These are phyloP conservation scores for Pseudogymnoascus sp. DNA, from an alignment of 2,329 filamentous ascomycete genomes.

Conservation along the genomic window DNA sequence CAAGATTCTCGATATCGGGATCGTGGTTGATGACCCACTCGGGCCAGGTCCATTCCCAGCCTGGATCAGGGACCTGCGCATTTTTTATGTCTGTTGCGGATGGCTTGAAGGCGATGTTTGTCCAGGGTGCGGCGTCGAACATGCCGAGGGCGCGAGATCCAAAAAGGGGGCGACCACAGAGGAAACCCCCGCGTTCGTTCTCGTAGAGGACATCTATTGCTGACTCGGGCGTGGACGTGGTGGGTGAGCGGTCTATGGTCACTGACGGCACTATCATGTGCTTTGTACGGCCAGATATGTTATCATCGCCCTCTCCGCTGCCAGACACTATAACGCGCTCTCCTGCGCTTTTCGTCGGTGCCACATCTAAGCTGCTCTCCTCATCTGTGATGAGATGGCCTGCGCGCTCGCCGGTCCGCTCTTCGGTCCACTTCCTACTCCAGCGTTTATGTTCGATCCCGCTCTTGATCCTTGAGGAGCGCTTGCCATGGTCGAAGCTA, in stretches of 20 bases:
- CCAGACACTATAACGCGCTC: not conserved
- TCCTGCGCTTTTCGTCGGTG: not conserved
- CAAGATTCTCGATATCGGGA: constrained; percentile 50
- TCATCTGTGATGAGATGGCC: not conserved
- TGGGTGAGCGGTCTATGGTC: not conserved
- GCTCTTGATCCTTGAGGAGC: not conserved
- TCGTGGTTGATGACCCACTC: constrained; percentile 62
- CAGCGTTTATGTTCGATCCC: not conserved
- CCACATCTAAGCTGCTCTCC: not conserved
- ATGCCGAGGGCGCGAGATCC: constrained; percentile 76
- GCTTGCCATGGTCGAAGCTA: not conserved
- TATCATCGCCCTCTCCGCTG: not conserved
- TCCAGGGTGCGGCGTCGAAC: constrained; percentile 81
- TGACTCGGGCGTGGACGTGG: constrained; percentile 33
- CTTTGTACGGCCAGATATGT: not conserved
- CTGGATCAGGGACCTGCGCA: constrained; percentile 87
- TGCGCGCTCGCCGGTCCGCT: not conserved
- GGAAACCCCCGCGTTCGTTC: constrained; percentile 84
- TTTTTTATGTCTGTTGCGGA: constrained; percentile 66
- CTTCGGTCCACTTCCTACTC: constrained; percentile 8
- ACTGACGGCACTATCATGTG: not conserved
- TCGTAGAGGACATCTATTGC: constrained; percentile 88
- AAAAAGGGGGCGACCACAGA: constrained; percentile 87
- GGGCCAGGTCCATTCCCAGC: constrained; percentile 80
- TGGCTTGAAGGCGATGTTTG: constrained; percentile 56